Percentiles rank a stretch among this genome's conserved stretches.
Evolutionary conservation across 345 rosid genomes (phyloP).

Genomic region (Passiflora organensis): DNA sequence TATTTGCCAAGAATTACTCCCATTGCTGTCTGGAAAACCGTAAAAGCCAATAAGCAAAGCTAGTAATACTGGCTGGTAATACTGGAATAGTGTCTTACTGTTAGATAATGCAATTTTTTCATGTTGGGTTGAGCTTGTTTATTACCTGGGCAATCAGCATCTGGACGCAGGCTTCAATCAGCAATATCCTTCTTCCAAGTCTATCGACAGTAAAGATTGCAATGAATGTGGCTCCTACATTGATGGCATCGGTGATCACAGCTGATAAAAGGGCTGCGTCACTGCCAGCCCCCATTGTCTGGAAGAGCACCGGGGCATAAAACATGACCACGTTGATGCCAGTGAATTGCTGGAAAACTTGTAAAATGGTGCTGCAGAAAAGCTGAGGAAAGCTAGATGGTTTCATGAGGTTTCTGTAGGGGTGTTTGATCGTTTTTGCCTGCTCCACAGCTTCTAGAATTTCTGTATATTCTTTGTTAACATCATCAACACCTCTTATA

Average conservation of each 20-base stretch:
- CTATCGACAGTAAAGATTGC: conserved; percentile 30
- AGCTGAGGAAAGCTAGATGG: conserved; percentile 37
- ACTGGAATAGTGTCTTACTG: too few species aligned
- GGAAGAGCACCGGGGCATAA: conserved; percentile 50
- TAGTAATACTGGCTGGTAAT: too few species aligned
- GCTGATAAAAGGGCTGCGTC: conserved; percentile 39
- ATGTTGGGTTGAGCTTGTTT: too few species aligned
- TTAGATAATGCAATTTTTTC: too few species aligned
- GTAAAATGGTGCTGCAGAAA: conserved; percentile 41
- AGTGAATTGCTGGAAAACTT: conserved; percentile 63
- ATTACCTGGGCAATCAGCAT: conserved; percentile 32
- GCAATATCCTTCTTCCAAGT: conserved; percentile 34
- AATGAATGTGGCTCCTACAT: conserved; percentile 19
- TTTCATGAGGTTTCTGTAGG: conserved; percentile 38
- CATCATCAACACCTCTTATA: conserved; percentile 50
- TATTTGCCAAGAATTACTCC: conserved; percentile 30
- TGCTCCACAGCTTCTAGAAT: conserved; percentile 37
- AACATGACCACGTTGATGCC: conserved; percentile 60
- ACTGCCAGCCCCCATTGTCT: conserved; percentile 42
- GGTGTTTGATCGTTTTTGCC: conserved; percentile 38
- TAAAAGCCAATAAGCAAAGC: neutral
- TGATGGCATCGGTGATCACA: conserved; percentile 33
- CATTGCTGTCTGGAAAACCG: conserved; percentile 14
- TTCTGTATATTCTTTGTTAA: conserved; percentile 39
- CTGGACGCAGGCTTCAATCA: conserved; percentile 26